These are phyloP conservation scores for Fusarium sp. DNA, from an alignment of 2,329 filamentous ascomycete species.

Conservation along the genomic window DNA sequence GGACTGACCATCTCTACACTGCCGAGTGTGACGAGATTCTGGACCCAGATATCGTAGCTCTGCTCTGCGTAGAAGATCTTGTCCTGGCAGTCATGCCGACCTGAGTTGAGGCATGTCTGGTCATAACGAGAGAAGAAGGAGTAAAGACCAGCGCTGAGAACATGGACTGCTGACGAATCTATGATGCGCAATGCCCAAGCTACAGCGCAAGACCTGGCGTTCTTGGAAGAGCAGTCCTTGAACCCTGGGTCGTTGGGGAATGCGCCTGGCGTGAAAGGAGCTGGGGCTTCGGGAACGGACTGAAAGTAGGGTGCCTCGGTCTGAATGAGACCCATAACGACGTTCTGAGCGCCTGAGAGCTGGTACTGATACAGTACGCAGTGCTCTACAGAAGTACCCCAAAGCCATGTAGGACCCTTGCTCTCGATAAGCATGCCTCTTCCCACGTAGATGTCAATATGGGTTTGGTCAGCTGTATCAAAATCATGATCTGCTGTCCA, in stretches of 20 bases:
- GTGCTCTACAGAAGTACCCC: slow-evolving; percentile 40
- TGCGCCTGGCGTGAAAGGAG: slow-evolving; percentile 23
- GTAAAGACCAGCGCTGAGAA: slow-evolving; percentile 47
- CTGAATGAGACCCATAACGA: slow-evolving; percentile 63
- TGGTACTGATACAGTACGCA: slow-evolving; percentile 62
- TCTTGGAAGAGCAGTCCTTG: slow-evolving; percentile 1
- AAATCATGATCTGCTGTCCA: slow-evolving; percentile 77
- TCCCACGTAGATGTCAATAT: slow-evolving; percentile 51
- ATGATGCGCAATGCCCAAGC: slow-evolving; percentile 44
- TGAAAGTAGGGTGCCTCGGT: slow-evolving; percentile 47
- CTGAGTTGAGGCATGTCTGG: slow-evolving; percentile 37
- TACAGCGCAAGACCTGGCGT: slow-evolving; percentile 30
- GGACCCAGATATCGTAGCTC: slow-evolving; percentile 41
- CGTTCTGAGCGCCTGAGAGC: slow-evolving; percentile 58
- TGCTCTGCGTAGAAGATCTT: slow-evolving; percentile 31
- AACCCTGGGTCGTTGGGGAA: slow-evolving; percentile 20
- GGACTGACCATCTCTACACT: slow-evolving; percentile 35
- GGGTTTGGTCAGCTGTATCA: slow-evolving; percentile 29
- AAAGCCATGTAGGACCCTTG: slow-evolving; percentile 49
- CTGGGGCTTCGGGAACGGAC: slow-evolving; percentile 21
- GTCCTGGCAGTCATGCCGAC: slow-evolving; percentile 38
- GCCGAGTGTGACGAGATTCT: slow-evolving; percentile 38
- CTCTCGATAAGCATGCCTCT: slow-evolving; percentile 52
- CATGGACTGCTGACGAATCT: slow-evolving; percentile 34
- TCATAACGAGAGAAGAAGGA: slow-evolving; percentile 44